Base-by-base conservation (phyloP, 192 early-diverging fungal genomes). In the Rhizophagus prolifer region DNA sequence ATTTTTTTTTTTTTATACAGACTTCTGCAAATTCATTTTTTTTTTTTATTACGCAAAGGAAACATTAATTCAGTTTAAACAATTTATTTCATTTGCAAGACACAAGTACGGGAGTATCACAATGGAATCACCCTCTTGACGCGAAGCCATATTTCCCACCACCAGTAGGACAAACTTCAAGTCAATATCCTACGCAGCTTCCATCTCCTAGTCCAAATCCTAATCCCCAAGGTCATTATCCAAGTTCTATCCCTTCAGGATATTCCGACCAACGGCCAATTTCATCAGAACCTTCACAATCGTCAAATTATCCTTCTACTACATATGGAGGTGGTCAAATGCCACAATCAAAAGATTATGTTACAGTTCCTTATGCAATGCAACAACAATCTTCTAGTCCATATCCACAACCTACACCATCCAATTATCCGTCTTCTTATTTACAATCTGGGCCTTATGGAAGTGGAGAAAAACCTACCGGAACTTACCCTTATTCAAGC, bases 71-170 rank as follows among this genome's bases (percentile, higher is more conserved):
- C 7, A 38, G 36, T 8, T 38, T 6, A 30, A 30, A 64, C 14
- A 9, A 30, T 64, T 64, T 64, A 28, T 64, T 30, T 16, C 47
- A 21, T 64, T 4, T 30, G 6, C 25, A 30, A 63, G 62, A 64
- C 5, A 26, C 10, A n/a, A 30, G 26, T 4, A 64, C 62, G 10
- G 62, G 62, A 13, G 13, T 3, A 16, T 64, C 62, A 13, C 62
- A 64, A 64, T 64, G 62, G 62, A 26, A 64, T 30, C 62, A 64
- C 4, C 62, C 62, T 21, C 50, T 54, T 54, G 50, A 54, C 16
- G 4, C 1, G 50, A 50, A 50, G 5, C 47, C 47, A 50, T 21
- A 16, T 54, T 54, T 5, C 13, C 47, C 14, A n/a, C 50, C 50
- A 54, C 6, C 16, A 3, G 16, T 54, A 4, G 62, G 26, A 31